Percentiles rank a stretch among this genome's conserved stretches.
phyloP scores from a whole-genome alignment of 2,329 filamentous ascomycete genomes.

The Penicillium oxalicum region DNA sequence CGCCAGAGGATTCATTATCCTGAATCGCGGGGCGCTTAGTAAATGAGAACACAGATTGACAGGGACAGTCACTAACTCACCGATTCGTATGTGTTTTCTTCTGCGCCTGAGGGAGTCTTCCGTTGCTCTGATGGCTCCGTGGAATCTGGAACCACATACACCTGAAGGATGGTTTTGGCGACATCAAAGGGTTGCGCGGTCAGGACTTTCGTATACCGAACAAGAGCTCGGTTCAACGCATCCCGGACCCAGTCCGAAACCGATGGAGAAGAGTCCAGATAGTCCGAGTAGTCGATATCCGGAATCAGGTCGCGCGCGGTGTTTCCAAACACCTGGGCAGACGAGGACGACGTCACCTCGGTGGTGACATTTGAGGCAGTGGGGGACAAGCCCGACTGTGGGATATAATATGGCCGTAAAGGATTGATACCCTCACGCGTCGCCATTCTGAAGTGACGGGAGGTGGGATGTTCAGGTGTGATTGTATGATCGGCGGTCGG shows the following conservation, averaged over 20 bases:
- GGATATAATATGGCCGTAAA: constrained; percentile 56
- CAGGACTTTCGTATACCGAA: constrained; percentile 85
- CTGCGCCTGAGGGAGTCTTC: constrained; percentile 20
- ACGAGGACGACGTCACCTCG: constrained; percentile 33
- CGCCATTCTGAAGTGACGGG: constrained; percentile 37
- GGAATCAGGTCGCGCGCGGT: constrained; percentile 78
- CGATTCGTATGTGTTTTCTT: constrained; percentile 30
- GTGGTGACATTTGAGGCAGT: constrained; percentile 27
- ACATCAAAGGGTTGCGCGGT: constrained; percentile 96
- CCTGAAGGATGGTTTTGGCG: constrained; percentile 86
- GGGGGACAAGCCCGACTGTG: constrained; percentile 56
- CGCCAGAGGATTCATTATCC: constrained; percentile 52
- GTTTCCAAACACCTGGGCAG: constrained; percentile 49
- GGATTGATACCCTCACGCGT: constrained; percentile 52
- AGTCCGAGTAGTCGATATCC: constrained; percentile 88
- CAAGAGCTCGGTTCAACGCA: constrained; percentile 75
- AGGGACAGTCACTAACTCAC: constrained; percentile 16
- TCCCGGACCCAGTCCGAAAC: constrained; percentile 68
- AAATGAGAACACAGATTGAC: not conserved
- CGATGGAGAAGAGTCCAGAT: constrained; percentile 71
- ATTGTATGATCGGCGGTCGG: not conserved
- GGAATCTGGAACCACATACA: constrained; percentile 49
- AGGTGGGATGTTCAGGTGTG: not conserved
- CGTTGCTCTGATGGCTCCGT: constrained; percentile 29
- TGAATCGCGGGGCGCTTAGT: constrained; percentile 11